Evolutionary conservation across 2,329 filamentous ascomycete genomes (phyloP).

Genomic region (Talaromyces rugulosus): DNA sequence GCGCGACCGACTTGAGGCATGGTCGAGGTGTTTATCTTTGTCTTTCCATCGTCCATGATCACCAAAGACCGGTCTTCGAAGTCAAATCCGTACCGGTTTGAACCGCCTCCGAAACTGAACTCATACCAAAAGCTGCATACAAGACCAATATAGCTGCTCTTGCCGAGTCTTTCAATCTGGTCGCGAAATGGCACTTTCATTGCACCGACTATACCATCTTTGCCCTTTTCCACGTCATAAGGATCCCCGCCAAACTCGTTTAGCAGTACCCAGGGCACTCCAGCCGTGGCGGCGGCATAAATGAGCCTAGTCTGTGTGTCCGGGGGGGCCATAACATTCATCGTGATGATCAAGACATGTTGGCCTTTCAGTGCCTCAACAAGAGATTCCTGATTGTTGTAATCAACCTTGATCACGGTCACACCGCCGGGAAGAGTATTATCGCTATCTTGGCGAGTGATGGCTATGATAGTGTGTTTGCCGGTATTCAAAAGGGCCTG

Average conservation of each 20-base stretch:
- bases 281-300: conserved; percentile 52
- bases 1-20: conserved; percentile 54
- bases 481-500: conserved; percentile 41
- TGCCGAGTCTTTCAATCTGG: conserved; percentile 37
- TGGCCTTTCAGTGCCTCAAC: conserved; percentile 51
- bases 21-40: conserved; percentile 55
- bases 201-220: conserved; percentile 35
- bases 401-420: conserved; percentile 43
- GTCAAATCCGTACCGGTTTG: conserved; percentile 47
- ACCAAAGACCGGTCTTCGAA: conserved; percentile 40
- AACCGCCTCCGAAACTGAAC: conserved; percentile 40
- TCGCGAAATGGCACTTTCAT: conserved; percentile 10
- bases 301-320: conserved; percentile 48
- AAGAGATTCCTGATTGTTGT: conserved; percentile 44
- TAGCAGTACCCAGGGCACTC: conserved; percentile 54
- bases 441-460: conserved; percentile 44
- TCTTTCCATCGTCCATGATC: conserved; percentile 54
- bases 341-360: conserved; percentile 56
- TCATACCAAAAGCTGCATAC: conserved; percentile 53
- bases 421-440: conserved; percentile 45
- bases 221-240: conserved; percentile 23
- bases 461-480: conserved; percentile 50
- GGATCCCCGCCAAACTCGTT: conserved; percentile 41
- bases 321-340: conserved; percentile 40
- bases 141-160: conserved; percentile 41